A percentile compares a stretch with the other conserved stretches of the same genome.
Evolutionary conservation across 2,329 filamentous ascomycete species (phyloP).

Genomic region (Aspergillus neoniger): DNA sequence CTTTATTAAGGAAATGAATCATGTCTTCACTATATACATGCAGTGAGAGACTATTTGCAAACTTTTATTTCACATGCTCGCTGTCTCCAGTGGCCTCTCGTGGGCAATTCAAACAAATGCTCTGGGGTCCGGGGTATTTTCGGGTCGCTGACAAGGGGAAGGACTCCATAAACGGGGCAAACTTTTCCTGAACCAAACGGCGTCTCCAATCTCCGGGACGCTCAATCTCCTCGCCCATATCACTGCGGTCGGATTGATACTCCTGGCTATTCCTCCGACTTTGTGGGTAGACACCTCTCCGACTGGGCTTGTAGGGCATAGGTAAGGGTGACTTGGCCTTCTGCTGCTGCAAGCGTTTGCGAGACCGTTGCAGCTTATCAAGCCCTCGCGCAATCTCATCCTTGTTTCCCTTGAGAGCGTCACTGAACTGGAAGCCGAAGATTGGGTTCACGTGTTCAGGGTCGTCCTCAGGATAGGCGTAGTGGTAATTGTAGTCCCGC

Average conservation of each 20-base stretch:
- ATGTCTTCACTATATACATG: not conserved
- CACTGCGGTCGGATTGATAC: not conserved
- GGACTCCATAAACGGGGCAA: constrained; percentile 3
- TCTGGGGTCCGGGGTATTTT: not conserved
- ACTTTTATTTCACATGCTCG: not conserved
- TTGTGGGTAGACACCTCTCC: not conserved
- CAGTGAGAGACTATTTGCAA: not conserved
- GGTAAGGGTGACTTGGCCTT: not conserved
- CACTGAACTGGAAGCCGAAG: constrained; percentile 1
- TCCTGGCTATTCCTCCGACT: not conserved
- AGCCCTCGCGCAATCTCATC: constrained; percentile 6
- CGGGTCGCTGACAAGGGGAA: not conserved
- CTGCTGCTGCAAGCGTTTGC: not conserved
- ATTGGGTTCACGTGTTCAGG: not conserved
- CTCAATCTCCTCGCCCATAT: not conserved
- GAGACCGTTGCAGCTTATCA: not conserved
- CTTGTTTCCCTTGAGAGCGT: not conserved
- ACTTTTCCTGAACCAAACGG: not conserved
- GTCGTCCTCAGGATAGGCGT: not conserved
- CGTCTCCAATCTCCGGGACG: constrained; percentile 4
- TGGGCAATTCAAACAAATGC: not conserved
- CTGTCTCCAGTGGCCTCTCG: not conserved
- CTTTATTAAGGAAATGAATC: not conserved
- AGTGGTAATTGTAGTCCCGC: not conserved
- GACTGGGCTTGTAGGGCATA: not conserved